A percentile compares a stretch with the other conserved stretches of the same genome.
Evolutionary conservation across 345 rosid genomes (phyloP).

Genomic region (Gossypium mustelinum): DNA sequence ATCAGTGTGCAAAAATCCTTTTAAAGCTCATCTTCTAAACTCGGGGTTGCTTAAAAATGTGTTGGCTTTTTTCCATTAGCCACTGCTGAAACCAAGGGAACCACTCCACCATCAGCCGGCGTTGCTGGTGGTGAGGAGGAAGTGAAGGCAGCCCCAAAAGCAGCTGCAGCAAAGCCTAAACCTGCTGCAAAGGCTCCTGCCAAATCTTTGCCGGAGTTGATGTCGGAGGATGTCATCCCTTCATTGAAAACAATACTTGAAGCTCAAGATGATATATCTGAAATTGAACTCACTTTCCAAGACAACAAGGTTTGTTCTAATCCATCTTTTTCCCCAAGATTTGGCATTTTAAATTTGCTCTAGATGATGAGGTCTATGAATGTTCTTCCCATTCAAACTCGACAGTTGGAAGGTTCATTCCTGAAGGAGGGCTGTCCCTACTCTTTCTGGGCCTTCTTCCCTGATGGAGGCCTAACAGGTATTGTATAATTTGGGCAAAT

Average conservation of each 20-base stretch:
- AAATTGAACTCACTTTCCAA: constrained; percentile 60
- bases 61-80: constrained; percentile 6
- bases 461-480: constrained; percentile 69
- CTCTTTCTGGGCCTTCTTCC: constrained; percentile 93
- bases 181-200: constrained; percentile 60
- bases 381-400: neutral
- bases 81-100: constrained; percentile 9
- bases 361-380: neutral
- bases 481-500: neutral
- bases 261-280: constrained; percentile 59
- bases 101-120: neutral
- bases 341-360: neutral
- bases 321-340: neutral
- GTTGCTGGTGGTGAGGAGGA: constrained; percentile 47
- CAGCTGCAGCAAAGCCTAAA: constrained; percentile 54
- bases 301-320: constrained; percentile 57
- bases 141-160: constrained; percentile 32
- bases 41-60: neutral
- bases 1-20: constrained; percentile 4
- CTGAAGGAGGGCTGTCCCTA: constrained; percentile 49
- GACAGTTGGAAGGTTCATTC: constrained; percentile 81
- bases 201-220: constrained; percentile 66
- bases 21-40: neutral
- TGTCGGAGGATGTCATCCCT: constrained; percentile 93
- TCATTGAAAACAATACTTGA: constrained; percentile 55